Evolutionary conservation across 257 asterid species (phyloP).

Genomic region (Verbena officinalis): DNA sequence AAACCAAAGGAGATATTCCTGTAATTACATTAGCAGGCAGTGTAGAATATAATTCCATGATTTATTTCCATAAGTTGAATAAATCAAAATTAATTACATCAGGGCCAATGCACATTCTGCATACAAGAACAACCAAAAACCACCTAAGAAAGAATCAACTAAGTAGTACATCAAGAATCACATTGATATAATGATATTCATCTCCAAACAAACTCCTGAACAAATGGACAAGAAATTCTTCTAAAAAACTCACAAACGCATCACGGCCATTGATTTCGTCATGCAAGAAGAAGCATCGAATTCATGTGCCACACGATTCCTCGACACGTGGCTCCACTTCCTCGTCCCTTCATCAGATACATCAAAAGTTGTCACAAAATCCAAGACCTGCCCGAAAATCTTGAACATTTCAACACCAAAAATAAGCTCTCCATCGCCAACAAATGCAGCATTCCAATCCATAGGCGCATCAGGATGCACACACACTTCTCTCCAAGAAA

Average conservation of each 20-base stretch:
- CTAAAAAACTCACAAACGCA: conserved; percentile 50
- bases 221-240: background rate
- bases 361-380: conserved; percentile 74
- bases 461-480: conserved; percentile 96
- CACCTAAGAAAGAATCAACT: conserved; percentile 17
- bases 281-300: conserved; percentile 85
- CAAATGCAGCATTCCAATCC: conserved; percentile 98
- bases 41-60: background rate
- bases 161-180: background rate
- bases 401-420: conserved; percentile 98
- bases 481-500: conserved; percentile 65
- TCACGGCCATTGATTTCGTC: conserved; percentile 83
- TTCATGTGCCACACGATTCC: conserved; percentile 70
- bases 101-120: conserved; percentile 18
- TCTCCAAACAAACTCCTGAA: conserved; percentile 5
- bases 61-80: conserved; percentile 13
- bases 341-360: conserved; percentile 33
- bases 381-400: conserved; percentile 93
- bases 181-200: background rate
- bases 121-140: background rate
- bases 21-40: background rate
- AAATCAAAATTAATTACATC: conserved; percentile 1
- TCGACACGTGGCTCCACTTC: conserved; percentile 78
- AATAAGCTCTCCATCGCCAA: conserved; percentile 59
- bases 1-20: too few species aligned